These are phyloP conservation scores for Penicillium thymicola DNA, from an alignment of 2,329 filamentous ascomycete genomes.

Conservation along the genomic window DNA sequence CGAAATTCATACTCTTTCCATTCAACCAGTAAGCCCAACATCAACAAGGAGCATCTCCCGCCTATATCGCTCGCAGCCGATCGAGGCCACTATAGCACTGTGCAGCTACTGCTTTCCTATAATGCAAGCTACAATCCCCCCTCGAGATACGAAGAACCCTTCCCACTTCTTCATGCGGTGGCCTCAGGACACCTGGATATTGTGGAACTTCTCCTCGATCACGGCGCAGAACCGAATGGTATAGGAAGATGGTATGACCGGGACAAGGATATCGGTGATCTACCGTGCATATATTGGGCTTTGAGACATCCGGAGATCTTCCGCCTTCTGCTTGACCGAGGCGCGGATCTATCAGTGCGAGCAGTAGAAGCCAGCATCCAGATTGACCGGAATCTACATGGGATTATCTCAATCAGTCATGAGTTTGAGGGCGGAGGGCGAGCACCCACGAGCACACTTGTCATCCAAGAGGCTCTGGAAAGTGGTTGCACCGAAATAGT, in stretches of 20 bases:
- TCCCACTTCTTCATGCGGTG: background rate
- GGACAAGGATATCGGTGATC: background rate
- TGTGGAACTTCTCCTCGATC: background rate
- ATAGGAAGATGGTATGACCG: background rate
- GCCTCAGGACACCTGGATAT: background rate
- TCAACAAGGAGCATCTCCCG: background rate
- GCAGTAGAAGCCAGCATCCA: background rate
- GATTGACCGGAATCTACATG: background rate
- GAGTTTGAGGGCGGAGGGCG: background rate
- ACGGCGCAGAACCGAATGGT: background rate
- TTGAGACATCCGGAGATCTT: background rate
- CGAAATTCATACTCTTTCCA: background rate
- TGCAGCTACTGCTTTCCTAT: background rate
- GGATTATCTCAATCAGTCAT: background rate
- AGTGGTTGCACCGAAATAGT: no score
- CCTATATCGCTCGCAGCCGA: background rate
- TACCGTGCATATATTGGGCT: background rate
- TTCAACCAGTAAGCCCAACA: background rate
- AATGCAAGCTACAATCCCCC: background rate
- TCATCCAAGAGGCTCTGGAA: background rate
- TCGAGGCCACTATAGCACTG: background rate
- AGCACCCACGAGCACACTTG: background rate
- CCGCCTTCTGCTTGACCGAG: background rate
- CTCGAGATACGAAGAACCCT: background rate
- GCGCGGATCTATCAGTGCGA: background rate